These are phyloP conservation scores for Calonectria ilicicola DNA, from an alignment of 2,329 filamentous ascomycete species.

Conservation along the genomic window DNA sequence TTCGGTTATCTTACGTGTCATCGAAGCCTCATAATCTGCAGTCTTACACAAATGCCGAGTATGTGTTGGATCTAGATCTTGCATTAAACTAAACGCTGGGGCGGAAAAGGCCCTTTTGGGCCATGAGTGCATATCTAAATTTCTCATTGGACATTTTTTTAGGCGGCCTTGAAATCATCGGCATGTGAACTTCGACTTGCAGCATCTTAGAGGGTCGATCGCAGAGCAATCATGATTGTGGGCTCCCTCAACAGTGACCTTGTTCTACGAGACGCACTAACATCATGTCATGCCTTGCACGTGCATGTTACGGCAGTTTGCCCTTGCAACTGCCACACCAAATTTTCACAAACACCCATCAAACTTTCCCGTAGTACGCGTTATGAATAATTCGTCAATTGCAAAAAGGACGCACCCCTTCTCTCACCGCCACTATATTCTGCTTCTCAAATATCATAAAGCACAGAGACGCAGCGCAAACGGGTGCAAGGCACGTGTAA, in stretches of 20 bases:
- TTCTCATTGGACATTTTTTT: not conserved
- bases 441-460: not conserved
- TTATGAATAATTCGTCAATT: not conserved
- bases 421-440: not conserved
- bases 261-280: not conserved
- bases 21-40: not conserved
- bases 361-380: not conserved
- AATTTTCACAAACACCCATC: not conserved
- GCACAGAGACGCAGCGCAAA: not conserved
- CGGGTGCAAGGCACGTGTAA: conserved; percentile 17
- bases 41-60: not conserved
- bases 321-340: not conserved
- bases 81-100: not conserved
- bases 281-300: conserved; percentile 7
- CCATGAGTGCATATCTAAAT: not conserved
- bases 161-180: not conserved
- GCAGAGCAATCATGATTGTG: not conserved
- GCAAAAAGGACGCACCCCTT: not conserved
- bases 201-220: not conserved
- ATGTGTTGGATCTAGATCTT: not conserved
- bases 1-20: not conserved
- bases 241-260: not conserved
- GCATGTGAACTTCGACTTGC: not conserved
- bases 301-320: not conserved
- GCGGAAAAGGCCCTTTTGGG: not conserved